Evolutionary conservation across 768 basidiomycete genomes (phyloP), one percentile per base, ranked within the genome.

Genomic region (Boletus rufocinnamomeus): DNA sequence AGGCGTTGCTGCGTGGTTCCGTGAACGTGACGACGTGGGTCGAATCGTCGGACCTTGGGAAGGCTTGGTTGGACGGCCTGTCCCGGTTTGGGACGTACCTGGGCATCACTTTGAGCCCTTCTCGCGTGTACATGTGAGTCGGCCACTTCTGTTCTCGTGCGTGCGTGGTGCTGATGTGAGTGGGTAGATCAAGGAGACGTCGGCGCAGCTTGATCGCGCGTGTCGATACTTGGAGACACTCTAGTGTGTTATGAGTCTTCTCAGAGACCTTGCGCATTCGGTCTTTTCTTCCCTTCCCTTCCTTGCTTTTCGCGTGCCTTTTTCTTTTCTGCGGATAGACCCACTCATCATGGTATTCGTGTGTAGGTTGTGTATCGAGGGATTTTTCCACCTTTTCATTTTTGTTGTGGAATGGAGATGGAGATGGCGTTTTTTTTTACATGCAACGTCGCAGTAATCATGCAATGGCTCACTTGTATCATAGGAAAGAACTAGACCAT

Each of bases 101-200:
- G 88, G 88, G 0, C 71, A 89, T 67, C 88, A 90, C 61, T 89
- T 89, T 59, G 69, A 80, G 61, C 75, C 81, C 0, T 89, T 90
- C 66, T 74, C 79, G 47, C 58, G 70, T 10, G 59, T 62, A 10
- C 80, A 85, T 65, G 88, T 89, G 57, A 63, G 82, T 69, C 23
- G 17, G 4, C 16, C 13, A 4, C 19, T 21, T 8, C 43, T 21
- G 19, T 28, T 21, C 17, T 34, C 9, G 9, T 21, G 10, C 6
- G 21, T 44, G 27, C 0, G 25, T 35, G 19, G 16, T 44, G 25
- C 59, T 63, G 44, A 61, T 16, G n/a, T 0, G 21, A 1, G 6
- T 23, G 46, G 1, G 13, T 56, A 70, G 69, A 50, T 70, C 0
- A 27, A 54, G 28, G 62, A 59, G 55, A 71, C 71, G 21, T 71